A percentile compares a stretch with the other conserved stretches of the same genome.
Conservation (phyloP, 805 yeast species). For the Candida khao-thaluensis region DNA sequence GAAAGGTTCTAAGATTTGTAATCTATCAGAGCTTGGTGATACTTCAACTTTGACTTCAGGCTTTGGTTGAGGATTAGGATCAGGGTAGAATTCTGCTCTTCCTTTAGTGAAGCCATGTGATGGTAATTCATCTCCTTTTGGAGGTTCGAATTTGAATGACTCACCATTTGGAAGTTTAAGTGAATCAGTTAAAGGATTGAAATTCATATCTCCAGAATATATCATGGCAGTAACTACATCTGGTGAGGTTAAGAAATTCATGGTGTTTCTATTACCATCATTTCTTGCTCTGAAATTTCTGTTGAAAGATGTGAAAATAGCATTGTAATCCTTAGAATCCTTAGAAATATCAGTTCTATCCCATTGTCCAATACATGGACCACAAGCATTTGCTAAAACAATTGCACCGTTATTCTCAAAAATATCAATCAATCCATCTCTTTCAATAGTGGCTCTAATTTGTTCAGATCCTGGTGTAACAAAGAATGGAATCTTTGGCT, state of each 20-base stretch:
- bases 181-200: slow-evolving; percentile 88
- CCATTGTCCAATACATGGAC: slow-evolving; percentile 99
- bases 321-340: slow-evolving; percentile 65
- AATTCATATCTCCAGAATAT: slow-evolving; percentile 88
- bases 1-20: slow-evolving; percentile 89
- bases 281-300: slow-evolving; percentile 97
- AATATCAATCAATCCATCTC: slow-evolving; percentile 89
- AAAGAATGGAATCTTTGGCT: slow-evolving; percentile 87
- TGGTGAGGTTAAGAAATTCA: slow-evolving; percentile 98
- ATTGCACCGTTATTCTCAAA: slow-evolving; percentile 91
- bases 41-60: slow-evolving; percentile 62
- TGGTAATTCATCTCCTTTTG: slow-evolving; percentile 85
- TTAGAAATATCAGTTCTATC: slow-evolving; percentile 80
- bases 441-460: slow-evolving; percentile 95
- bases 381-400: slow-evolving; percentile 97
- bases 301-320: slow-evolving; percentile 95
- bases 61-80: slow-evolving; percentile 60
- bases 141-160: slow-evolving; percentile 74
- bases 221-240: slow-evolving; percentile 97
- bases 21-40: slow-evolving; percentile 87
- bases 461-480: slow-evolving; percentile 99
- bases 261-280: slow-evolving; percentile 96
- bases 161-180: slow-evolving; percentile 69
- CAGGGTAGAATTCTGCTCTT: slow-evolving; percentile 74
- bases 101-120: slow-evolving; percentile 73